phyloP scores from a whole-genome alignment of 768 basidiomycete genomes.

The Guyanaporus albipodus region DNA sequence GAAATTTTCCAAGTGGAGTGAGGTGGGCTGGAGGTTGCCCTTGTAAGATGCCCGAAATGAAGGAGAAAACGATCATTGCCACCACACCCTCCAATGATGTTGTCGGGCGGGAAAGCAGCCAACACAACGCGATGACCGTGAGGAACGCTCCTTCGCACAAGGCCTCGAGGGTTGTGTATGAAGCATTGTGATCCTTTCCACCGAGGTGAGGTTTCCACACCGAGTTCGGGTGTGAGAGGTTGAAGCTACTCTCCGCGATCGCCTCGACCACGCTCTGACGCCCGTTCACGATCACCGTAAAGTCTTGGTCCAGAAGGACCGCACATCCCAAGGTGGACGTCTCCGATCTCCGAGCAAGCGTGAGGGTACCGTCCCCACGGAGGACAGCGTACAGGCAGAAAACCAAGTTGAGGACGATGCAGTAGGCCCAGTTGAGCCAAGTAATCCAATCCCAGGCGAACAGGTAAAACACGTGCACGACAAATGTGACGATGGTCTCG shows the following conservation, averaged over 20 bases:
- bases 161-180: neutral
- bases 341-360: neutral
- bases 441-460: neutral
- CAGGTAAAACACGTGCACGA: neutral
- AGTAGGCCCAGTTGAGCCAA: neutral
- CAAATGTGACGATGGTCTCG: no score
- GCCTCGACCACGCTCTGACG: neutral
- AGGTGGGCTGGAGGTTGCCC: no score
- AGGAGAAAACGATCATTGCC: no score
- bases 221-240: neutral
- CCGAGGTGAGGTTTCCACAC: neutral
- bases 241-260: neutral
- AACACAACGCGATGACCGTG: neutral
- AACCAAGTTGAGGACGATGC: neutral
- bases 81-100: no score
- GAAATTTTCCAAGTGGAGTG: no score
- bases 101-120: neutral
- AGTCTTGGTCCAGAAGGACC: constrained; percentile 1
- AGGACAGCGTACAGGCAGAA: neutral
- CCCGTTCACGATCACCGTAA: neutral
- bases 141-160: neutral
- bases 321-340: neutral
- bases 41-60: no score
- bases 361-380: constrained; percentile 2
- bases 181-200: neutral